phyloP scores from a whole-genome alignment of 2,329 filamentous ascomycete species.

The Juglanconis oblonga region DNA sequence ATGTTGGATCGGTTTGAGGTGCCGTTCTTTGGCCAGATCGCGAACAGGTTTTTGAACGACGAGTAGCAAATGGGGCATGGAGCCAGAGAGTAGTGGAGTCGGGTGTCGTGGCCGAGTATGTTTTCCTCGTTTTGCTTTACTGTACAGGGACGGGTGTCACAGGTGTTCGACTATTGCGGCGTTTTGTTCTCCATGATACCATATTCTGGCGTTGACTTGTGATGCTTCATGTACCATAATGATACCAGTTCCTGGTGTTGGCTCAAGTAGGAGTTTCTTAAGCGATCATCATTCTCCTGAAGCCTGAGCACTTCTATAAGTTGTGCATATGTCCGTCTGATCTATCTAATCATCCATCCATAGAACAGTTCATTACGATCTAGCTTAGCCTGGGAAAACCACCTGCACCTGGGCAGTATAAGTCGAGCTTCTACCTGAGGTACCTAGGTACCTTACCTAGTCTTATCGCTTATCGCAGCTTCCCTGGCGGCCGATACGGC shows the following conservation, averaged over 20 bases:
- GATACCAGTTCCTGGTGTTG: no score
- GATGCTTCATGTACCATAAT: neutral
- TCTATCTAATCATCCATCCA: no score
- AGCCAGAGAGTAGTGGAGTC: neutral
- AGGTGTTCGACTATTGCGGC: neutral
- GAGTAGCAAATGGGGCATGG: constrained; percentile 46
- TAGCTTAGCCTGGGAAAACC: no score
- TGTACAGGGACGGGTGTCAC: neutral
- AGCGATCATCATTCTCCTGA: no score
- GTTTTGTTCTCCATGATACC: constrained; percentile 8
- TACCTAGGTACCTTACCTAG: neutral
- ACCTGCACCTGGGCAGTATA: no score
- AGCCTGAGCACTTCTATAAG: no score
- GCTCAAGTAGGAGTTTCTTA: no score
- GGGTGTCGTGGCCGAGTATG: neutral
- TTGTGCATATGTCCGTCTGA: no score
- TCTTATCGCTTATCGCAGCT: neutral
- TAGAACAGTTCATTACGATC: no score
- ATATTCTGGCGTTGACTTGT: neutral
- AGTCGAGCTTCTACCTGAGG: no score
- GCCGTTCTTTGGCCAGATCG: constrained; percentile 80
- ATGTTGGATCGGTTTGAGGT: constrained; percentile 74
- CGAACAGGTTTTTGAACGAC: constrained; percentile 87
- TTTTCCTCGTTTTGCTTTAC: neutral
- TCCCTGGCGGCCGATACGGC: neutral